Percentiles rank a stretch among this genome's conserved stretches.
Conservation (phyloP, 208 protist genomes). For the Borovskyia barvae region DNA sequence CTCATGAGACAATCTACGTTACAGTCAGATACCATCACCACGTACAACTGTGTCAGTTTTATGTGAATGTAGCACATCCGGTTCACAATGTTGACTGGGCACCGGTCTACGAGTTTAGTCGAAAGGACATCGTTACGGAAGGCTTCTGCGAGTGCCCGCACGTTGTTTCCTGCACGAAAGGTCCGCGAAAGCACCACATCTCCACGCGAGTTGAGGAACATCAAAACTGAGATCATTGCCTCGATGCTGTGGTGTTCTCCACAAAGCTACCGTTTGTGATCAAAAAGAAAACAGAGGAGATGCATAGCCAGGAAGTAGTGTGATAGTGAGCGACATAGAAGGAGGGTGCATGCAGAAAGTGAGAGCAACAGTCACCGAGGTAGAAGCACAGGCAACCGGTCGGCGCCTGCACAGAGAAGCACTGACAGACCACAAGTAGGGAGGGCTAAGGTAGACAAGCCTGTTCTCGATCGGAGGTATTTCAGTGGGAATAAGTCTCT, state of each 20-base stretch:
- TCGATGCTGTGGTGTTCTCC: neutral
- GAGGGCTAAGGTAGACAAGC: too few species aligned
- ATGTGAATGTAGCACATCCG: constrained; percentile 91
- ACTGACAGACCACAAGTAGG: too few species aligned
- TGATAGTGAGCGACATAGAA: too few species aligned
- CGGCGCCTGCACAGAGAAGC: too few species aligned
- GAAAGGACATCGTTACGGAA: constrained; percentile 88
- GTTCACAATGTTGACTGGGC: constrained; percentile 90
- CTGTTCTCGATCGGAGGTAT: too few species aligned
- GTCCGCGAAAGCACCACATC: constrained; percentile 84
- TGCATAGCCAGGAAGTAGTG: too few species aligned
- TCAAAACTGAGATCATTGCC: constrained; percentile 77
- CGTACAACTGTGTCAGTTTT: constrained; percentile 87
- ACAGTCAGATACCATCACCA: constrained; percentile 90
- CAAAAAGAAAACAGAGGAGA: constrained; percentile 7
- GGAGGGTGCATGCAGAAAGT: too few species aligned
- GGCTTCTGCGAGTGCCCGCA: constrained; percentile 76
- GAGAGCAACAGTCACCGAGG: too few species aligned
- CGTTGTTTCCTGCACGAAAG: constrained; percentile 76
- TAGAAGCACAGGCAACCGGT: too few species aligned
- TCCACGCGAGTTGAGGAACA: constrained; percentile 89
- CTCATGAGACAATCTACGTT: constrained; percentile 92
- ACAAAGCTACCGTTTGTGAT: neutral
- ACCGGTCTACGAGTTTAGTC: constrained; percentile 60
- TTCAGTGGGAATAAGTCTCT: too few species aligned